A percentile compares a stretch with the other conserved stretches of the same genome.
phyloP scores from a whole-genome alignment of 805 yeast species.

The Starmerella gropengiesseri region DNA sequence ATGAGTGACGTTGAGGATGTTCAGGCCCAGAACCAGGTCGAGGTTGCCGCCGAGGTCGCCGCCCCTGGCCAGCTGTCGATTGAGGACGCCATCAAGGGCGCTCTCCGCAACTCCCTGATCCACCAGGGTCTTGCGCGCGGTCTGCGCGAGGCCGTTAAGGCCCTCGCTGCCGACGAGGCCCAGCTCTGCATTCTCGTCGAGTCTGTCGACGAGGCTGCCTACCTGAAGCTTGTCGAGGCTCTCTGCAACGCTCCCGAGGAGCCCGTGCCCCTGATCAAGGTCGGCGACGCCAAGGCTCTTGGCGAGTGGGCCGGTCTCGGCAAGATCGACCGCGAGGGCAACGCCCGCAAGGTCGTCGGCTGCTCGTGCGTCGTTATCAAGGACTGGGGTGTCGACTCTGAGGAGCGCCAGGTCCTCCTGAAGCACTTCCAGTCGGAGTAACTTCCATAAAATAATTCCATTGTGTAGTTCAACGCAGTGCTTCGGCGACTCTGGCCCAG shows the following conservation, averaged over 20 bases:
- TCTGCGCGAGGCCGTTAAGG: slow-evolving; percentile 99
- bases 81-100: slow-evolving; percentile 97
- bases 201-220: slow-evolving; percentile 95
- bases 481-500: too few relatives aligned
- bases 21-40: slow-evolving; percentile 43
- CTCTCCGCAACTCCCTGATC: slow-evolving; percentile 92
- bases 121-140: slow-evolving; percentile 99
- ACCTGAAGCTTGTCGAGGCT: slow-evolving; percentile 97
- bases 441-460: background rate
- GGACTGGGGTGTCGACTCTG: slow-evolving; percentile 99
- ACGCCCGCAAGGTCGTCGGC: slow-evolving; percentile 99
- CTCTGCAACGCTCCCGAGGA: slow-evolving; percentile 95
- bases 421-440: slow-evolving; percentile 83
- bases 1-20: slow-evolving; percentile 92
- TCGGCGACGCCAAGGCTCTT: slow-evolving; percentile 97
- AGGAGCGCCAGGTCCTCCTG: slow-evolving; percentile 90
- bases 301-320: slow-evolving; percentile 99
- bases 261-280: slow-evolving; percentile 97
- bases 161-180: slow-evolving; percentile 94
- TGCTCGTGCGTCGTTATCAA: slow-evolving; percentile 98
- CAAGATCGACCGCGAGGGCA: slow-evolving; percentile 99
- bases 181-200: slow-evolving; percentile 95
- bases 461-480: too few relatives aligned
- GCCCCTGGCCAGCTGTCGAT: slow-evolving; percentile 82
- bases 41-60: slow-evolving; percentile 60